Percentiles rank a stretch among this genome's conserved stretches.
phyloP scores from a whole-genome alignment of 768 basidiomycete genomes.

The Tubosaeta brunneosetosa region DNA sequence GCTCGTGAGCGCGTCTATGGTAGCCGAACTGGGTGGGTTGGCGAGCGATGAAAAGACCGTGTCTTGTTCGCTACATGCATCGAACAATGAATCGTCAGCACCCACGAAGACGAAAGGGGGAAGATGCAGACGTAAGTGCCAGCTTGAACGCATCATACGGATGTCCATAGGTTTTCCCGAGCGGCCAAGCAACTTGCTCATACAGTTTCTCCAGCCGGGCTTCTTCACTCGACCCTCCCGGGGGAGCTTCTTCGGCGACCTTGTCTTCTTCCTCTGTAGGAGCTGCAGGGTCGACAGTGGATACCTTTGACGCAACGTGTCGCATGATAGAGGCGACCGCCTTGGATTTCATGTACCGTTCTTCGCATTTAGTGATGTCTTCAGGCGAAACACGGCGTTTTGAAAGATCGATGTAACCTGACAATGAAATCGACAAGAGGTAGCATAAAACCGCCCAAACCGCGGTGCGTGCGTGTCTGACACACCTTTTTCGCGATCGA shows the following conservation, averaged over 20 bases:
- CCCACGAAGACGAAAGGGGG: slow-evolving; percentile 16
- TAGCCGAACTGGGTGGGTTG: slow-evolving; percentile 51
- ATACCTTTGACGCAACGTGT: slow-evolving; percentile 83
- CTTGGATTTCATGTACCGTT: slow-evolving; percentile 97
- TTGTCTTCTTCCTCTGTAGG: slow-evolving; percentile 23
- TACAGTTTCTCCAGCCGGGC: slow-evolving; percentile 82
- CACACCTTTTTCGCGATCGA: slow-evolving; percentile 98
- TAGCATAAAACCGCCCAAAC: background rate
- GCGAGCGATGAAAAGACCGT: slow-evolving; percentile 73
- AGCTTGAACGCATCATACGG: slow-evolving; percentile 98
- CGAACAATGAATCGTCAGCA: background rate
- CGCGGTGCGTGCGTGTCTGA: background rate
- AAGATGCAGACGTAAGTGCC: slow-evolving; percentile 71
- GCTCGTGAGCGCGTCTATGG: slow-evolving; percentile 58
- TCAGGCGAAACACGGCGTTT: slow-evolving; percentile 98
- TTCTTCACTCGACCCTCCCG: slow-evolving; percentile 56
- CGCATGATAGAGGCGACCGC: slow-evolving; percentile 90
- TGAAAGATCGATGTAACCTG: slow-evolving; percentile 97
- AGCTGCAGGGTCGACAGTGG: slow-evolving; percentile 37
- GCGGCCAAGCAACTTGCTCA: slow-evolving; percentile 89
- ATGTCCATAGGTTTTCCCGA: slow-evolving; percentile 89
- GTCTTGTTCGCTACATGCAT: slow-evolving; percentile 54
- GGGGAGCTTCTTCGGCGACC: slow-evolving; percentile 17
- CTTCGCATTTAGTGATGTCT: slow-evolving; percentile 98
- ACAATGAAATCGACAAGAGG: background rate